Evolutionary conservation across 2,329 filamentous ascomycete species (phyloP).

Genomic region (Epichloe amarillans): DNA sequence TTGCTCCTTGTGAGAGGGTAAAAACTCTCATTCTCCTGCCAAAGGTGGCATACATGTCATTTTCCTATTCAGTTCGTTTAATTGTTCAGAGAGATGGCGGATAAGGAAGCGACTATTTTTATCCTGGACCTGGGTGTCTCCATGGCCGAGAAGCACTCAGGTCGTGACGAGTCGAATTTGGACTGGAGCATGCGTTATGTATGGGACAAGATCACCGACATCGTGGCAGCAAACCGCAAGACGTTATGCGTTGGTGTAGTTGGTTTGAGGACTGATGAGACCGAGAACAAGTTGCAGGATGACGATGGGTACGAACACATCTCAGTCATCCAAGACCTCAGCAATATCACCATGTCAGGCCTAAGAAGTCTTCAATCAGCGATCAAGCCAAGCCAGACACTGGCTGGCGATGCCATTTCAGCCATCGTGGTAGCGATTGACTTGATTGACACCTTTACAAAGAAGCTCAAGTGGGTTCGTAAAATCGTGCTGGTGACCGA

Average conservation of each 20-base stretch:
- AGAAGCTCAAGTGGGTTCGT: conserved; percentile 67
- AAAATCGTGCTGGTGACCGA: conserved; percentile 80
- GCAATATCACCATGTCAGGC: conserved; percentile 49
- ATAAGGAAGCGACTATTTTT: conserved; percentile 87
- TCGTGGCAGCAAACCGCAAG: conserved; percentile 52
- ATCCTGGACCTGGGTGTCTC: conserved; percentile 77
- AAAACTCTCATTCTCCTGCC: background rate
- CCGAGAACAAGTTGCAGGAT: conserved; percentile 52
- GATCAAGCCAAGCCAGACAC: conserved; percentile 54
- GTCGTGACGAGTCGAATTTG: conserved; percentile 64
- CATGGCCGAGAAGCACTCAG: conserved; percentile 63
- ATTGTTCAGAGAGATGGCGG: conserved; percentile 49
- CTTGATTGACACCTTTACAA: conserved; percentile 71
- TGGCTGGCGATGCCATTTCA: conserved; percentile 72
- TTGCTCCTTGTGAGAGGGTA: background rate
- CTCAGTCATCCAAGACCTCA: conserved; percentile 58
- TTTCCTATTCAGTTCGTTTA: background rate
- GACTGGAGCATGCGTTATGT: conserved; percentile 86
- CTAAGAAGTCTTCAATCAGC: conserved; percentile 49
- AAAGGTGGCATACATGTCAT: no score
- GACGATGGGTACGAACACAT: conserved; percentile 72
- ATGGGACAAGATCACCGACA: conserved; percentile 76
- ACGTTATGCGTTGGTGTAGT: conserved; percentile 65
- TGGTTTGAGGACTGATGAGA: conserved; percentile 68
- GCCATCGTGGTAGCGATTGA: conserved; percentile 75